These are phyloP conservation scores for Exophiala sp. DNA, from an alignment of 2,329 filamentous ascomycete species.

Conservation along the genomic window DNA sequence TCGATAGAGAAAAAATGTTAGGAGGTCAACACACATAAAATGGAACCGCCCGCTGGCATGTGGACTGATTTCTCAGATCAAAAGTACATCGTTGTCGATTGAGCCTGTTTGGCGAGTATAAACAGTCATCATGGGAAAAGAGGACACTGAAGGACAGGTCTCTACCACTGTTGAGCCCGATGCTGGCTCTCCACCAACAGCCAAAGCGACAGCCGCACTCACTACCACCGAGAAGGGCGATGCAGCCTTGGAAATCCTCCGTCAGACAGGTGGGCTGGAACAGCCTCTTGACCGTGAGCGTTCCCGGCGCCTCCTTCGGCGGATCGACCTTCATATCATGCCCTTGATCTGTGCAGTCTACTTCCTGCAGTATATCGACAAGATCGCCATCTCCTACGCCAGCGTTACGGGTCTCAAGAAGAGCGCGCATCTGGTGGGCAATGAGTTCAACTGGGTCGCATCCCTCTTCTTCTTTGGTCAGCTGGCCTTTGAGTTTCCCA, in stretches of 20 bases:
- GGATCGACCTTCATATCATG: conserved; percentile 33
- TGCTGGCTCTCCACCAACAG: neutral
- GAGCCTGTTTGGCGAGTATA: neutral
- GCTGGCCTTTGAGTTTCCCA: conserved; percentile 54
- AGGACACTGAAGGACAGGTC: neutral
- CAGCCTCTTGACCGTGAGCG: conserved; percentile 1
- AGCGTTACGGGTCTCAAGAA: conserved; percentile 58
- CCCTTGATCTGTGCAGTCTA: conserved; percentile 35
- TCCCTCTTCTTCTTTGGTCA: conserved; percentile 60
- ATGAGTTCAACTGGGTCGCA: conserved; percentile 58
- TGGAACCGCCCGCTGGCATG: too few relatives aligned
- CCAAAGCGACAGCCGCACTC: neutral
- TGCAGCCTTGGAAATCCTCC: neutral
- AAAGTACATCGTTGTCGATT: neutral
- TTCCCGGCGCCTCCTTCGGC: conserved; percentile 26
- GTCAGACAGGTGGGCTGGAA: neutral
- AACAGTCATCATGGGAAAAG: neutral
- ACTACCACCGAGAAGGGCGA: neutral
- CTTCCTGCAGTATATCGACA: conserved; percentile 34
- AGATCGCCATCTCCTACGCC: conserved; percentile 49
- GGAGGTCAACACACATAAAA: too few relatives aligned
- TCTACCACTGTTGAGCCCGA: neutral
- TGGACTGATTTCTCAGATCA: too few relatives aligned
- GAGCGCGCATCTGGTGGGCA: conserved; percentile 51
- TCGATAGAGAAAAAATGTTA: too few relatives aligned